Evolutionary conservation across 202 grass and related monocot genomes (phyloP).

Genomic region (Brachypodium distachyon): DNA sequence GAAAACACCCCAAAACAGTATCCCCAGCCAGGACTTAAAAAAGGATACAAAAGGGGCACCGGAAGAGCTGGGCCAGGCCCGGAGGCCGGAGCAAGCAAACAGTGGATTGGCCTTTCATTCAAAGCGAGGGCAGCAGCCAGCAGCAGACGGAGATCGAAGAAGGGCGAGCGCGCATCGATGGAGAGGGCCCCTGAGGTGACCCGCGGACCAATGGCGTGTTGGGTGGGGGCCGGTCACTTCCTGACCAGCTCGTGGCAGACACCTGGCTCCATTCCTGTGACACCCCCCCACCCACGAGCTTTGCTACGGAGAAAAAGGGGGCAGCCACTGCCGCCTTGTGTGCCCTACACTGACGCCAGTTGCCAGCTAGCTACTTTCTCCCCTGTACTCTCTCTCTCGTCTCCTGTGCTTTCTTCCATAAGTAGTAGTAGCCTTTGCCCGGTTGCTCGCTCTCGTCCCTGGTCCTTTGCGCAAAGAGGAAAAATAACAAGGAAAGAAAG

Average conservation of each 20-base stretch:
- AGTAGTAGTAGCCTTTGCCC: conserved; percentile 22
- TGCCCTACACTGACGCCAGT: not conserved
- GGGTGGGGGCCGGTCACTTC: not conserved
- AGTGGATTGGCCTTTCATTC: not conserved
- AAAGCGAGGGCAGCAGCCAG: not conserved
- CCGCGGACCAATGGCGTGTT: conserved; percentile 7
- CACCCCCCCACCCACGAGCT: not conserved
- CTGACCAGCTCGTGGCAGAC: conserved; percentile 38
- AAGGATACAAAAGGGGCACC: not conserved
- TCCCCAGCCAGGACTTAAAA: conserved; percentile 1
- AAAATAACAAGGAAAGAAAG: no score
- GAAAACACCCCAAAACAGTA: conserved; percentile 36
- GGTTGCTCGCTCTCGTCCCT: not conserved
- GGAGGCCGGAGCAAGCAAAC: not conserved
- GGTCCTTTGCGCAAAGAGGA: conserved; percentile 25
- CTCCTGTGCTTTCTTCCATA: conserved; percentile 34
- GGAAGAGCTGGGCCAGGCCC: not conserved
- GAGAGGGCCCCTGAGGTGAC: conserved; percentile 3
- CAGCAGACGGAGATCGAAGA: not conserved
- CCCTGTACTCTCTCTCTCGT: not conserved
- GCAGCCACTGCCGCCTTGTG: conserved; percentile 2
- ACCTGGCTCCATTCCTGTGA: conserved; percentile 11
- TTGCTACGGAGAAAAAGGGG: conserved; percentile 33
- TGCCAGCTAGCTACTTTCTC: not conserved
- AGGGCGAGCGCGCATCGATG: not conserved